A percentile compares a stretch with the other conserved stretches of the same genome.
These are phyloP conservation scores for Parmelia sp. DNA, from an alignment of 495 filamentous ascomycete species.

Conservation along the genomic window DNA sequence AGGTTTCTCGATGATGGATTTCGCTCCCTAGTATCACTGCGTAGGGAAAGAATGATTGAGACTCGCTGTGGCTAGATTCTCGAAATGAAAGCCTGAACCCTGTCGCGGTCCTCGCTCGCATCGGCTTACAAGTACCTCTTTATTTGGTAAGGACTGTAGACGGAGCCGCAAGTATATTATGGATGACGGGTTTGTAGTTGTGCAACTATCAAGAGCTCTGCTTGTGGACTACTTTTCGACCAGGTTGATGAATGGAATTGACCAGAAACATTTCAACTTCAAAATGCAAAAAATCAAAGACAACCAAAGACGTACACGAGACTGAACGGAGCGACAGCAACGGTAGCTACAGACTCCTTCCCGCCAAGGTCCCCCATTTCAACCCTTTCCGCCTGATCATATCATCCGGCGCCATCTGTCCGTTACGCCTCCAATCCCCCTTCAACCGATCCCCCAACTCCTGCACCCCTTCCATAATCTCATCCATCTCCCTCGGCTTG, in stretches of 20 bases:
- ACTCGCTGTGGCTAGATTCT: not conserved
- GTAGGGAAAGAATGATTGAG: not conserved
- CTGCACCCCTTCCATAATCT: constrained; percentile 3
- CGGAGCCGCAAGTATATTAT: not conserved
- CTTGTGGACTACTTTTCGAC: not conserved
- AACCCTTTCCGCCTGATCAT: not conserved
- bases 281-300: not conserved
- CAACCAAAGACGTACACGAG: not conserved
- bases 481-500: not conserved
- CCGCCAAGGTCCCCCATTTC: not conserved
- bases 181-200: not conserved
- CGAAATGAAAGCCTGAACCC: not conserved
- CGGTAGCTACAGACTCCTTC: not conserved
- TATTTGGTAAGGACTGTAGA: not conserved
- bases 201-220: not conserved
- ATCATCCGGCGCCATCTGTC: not conserved
- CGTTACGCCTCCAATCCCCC: not conserved
- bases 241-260: not conserved
- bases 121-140: too few species aligned
- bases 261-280: not conserved
- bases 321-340: not conserved
- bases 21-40: not conserved
- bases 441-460: constrained; percentile 4
- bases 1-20: not conserved
- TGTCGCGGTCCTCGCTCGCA: not conserved